Evolutionary conservation across 371 early-diverging fungal genomes (phyloP).

Genomic region (Saksenaea oblongispora): DNA sequence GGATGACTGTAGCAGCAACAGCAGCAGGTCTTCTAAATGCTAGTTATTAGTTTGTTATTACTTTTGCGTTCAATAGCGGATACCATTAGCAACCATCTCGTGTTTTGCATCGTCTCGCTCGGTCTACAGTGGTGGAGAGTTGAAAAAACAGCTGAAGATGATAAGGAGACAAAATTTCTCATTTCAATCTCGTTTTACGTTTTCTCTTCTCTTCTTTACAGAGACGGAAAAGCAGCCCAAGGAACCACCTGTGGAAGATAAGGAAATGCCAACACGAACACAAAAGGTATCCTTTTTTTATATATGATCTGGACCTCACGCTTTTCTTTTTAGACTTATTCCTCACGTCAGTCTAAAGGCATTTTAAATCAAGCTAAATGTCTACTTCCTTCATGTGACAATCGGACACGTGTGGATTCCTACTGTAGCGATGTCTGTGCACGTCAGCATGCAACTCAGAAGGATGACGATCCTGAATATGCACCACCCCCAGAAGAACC

Average conservation of each 20-base stretch:
- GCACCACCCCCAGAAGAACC: not conserved
- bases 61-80: not conserved
- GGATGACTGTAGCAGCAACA: not conserved
- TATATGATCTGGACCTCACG: not conserved
- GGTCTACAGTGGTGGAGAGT: not conserved
- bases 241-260: not conserved
- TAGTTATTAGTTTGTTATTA: not conserved
- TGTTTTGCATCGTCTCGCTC: slow-evolving; percentile 4
- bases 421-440: slow-evolving; percentile 52
- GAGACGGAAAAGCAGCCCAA: not conserved
- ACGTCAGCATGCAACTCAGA: slow-evolving; percentile 13
- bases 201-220: not conserved
- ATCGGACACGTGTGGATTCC: slow-evolving; percentile 40
- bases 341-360: slow-evolving; percentile 18
- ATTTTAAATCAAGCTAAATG: slow-evolving; percentile 25
- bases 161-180: not conserved
- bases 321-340: slow-evolving; percentile 4
- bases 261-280: not conserved
- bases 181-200: not conserved
- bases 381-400: slow-evolving; percentile 32
- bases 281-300: not conserved
- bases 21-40: not conserved
- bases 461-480: slow-evolving; percentile 18
- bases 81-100: not conserved
- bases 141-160: not conserved